A percentile compares a stretch with the other conserved stretches of the same genome.
phyloP scores from a whole-genome alignment of 208 protist species.

The Leishmania major region DNA sequence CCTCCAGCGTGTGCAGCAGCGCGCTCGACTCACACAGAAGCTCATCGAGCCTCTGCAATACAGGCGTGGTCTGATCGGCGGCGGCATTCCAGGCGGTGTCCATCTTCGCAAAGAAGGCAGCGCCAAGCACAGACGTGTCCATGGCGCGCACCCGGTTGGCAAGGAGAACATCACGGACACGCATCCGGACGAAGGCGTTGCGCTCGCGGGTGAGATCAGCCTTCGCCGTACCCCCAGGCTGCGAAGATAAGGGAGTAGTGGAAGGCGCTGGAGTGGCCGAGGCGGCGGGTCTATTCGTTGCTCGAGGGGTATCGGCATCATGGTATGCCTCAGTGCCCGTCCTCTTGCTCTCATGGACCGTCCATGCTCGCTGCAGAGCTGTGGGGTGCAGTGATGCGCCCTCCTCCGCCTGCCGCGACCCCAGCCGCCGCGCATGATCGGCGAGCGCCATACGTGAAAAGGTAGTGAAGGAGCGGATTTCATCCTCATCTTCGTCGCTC shows the following conservation, averaged over 20 bases:
- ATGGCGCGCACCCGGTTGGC: conserved; percentile 25
- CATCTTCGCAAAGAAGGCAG: conserved; percentile 25
- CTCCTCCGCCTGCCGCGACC: conserved; percentile 1
- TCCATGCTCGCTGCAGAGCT: not conserved
- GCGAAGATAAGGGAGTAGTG: not conserved
- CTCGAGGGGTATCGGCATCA: not conserved
- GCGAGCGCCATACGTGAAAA: conserved; percentile 35
- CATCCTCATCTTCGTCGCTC: conserved; percentile 15
- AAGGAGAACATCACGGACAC: conserved; percentile 48
- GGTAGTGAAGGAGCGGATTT: conserved; percentile 25
- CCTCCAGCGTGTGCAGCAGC: conserved; percentile 36
- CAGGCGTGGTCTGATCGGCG: conserved; percentile 12
- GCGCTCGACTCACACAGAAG: conserved; percentile 39
- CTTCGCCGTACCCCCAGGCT: not conserved
- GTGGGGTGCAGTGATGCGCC: not conserved
- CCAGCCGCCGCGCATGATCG: conserved; percentile 1
- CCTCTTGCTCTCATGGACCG: not conserved
- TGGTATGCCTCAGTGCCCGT: not conserved
- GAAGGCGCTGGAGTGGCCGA: not conserved
- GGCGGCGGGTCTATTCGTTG: not conserved
- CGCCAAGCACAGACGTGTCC: conserved; percentile 18
- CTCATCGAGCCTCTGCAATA: conserved; percentile 34
- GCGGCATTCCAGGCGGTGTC: conserved; percentile 15
- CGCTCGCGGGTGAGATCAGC: not conserved
- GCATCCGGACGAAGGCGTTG: conserved; percentile 34